phyloP scores from a whole-genome alignment of 2,329 filamentous ascomycete species.

The Calycina marina region DNA sequence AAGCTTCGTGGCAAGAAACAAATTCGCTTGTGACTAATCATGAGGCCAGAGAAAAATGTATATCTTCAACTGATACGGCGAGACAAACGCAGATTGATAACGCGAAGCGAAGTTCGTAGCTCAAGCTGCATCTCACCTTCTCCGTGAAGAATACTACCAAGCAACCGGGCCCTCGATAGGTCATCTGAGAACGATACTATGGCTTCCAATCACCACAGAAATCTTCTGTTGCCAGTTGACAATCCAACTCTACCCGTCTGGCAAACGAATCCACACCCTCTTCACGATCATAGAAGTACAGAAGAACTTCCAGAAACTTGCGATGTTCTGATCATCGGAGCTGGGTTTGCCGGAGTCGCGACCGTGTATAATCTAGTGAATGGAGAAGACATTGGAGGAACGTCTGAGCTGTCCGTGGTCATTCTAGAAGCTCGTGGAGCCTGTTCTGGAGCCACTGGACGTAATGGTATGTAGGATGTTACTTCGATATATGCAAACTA shows the following conservation, averaged over 20 bases:
- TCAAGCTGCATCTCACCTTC: no score
- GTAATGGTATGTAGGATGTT: neutral
- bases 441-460: constrained; percentile 3
- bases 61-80: no score
- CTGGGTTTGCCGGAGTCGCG: constrained; percentile 34
- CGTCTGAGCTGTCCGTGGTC: neutral
- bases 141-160: no score
- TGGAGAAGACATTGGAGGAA: neutral
- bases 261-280: neutral
- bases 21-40: no score
- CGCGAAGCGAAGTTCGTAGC: no score
- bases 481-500: neutral
- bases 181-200: no score
- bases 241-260: neutral
- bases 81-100: no score
- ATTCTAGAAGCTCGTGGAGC: constrained; percentile 1
- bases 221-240: no score
- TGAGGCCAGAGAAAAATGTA: no score
- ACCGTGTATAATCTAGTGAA: constrained; percentile 33
- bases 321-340: constrained; percentile 33
- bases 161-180: no score
- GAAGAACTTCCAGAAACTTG: neutral
- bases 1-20: no score
- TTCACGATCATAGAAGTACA: neutral
- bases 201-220: no score